Evolutionary conservation across 2,329 filamentous ascomycete species (phyloP), one percentile per base, ranked within the genome.

Genomic region (Pleoardoris graminearum): DNA sequence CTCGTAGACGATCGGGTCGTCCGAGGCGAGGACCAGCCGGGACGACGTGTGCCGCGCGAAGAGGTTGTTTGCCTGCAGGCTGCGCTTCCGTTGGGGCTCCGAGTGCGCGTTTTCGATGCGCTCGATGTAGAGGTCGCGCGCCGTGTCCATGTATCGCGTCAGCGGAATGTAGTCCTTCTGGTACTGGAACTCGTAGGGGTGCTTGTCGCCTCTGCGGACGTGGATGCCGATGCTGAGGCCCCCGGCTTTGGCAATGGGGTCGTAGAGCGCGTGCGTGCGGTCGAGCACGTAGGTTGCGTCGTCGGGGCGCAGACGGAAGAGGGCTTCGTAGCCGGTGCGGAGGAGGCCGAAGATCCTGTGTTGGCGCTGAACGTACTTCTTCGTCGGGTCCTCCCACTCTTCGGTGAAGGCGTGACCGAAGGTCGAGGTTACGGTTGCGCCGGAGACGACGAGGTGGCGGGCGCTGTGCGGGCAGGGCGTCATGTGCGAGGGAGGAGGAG

Each of bases 401-500:
- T 80, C 74, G 17, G 77, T 79, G 66, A 89, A 82, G 19, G 76
- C 70, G 14, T 80, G 77, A 12, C 86, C 86, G 60, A 93, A 88
- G 0, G 84, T 80, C 57, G 84, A 84, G 6, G 74, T 72, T 1
- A 84, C 80, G 0, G 89, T 94, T 5, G 86, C 83, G 6, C 84
- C 80, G 0, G 89, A 90, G 10, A 92, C 83, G 3, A 92, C 78
- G 3, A 96, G 77, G 71, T 96, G 91, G 12, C 81, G 82, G 4
- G 90, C 88, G 52, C 84, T 85, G 49, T 85, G 86, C 1, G 91
- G 91, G 66, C 90, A 96, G 1, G 91, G 90, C 0, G 94, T 76
- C 70, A 91, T 89, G 61, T 91, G 84, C 50, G 89, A 84, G 22
- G 82, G 77, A n/a, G 88, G 86, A 11, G 91, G 90, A 16, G 87